Conservation (phyloP, 305 asterid species). For the Solanum aculeatissimum region DNA sequence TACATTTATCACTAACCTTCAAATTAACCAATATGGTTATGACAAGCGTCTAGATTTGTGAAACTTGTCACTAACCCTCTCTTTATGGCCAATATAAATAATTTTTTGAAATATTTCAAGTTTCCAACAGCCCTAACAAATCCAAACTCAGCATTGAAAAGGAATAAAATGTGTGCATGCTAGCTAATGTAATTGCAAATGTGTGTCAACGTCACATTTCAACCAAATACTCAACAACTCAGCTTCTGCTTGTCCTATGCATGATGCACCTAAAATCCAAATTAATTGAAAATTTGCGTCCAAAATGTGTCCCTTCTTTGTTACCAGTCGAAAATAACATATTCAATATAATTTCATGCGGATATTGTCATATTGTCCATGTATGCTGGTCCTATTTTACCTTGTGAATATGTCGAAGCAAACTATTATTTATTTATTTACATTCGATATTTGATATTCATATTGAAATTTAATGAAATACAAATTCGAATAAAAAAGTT, state of each 20-base stretch:
- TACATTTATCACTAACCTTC: not conserved
- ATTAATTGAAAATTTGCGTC: not conserved
- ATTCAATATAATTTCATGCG: not conserved
- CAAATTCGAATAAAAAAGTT: not conserved
- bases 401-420: not conserved
- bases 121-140: not conserved
- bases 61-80: not conserved
- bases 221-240: not conserved
- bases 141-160: not conserved
- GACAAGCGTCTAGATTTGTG: not conserved
- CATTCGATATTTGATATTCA: not conserved
- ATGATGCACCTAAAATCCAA: not conserved
- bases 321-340: not conserved
- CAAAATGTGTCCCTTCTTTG: not conserved
- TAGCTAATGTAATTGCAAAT: not conserved
- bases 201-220: not conserved
- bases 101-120: not conserved
- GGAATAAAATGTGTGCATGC: not conserved
- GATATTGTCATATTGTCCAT: not conserved
- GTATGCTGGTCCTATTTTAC: not conserved
- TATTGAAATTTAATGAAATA: not conserved
- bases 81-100: not conserved
- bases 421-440: not conserved
- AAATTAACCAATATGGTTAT: not conserved
- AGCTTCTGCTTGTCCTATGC: not conserved